Evolutionary conservation across 331 rosid species (phyloP).

Genomic region (Malus hybrid): DNA sequence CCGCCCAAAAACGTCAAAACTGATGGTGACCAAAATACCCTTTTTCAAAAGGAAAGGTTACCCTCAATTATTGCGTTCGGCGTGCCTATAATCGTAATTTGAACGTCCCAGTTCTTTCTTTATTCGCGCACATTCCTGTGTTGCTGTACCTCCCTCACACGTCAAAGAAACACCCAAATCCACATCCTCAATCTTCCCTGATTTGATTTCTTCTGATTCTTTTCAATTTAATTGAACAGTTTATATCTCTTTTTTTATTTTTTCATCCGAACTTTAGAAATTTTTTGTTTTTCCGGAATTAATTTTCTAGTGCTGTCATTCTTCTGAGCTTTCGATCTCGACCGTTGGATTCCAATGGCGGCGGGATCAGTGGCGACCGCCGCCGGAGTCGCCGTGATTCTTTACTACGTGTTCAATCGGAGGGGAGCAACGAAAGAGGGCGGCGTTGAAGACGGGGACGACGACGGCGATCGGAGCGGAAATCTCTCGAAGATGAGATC

Average conservation of each 20-base stretch:
- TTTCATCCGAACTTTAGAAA: not conserved
- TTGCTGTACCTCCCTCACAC: not conserved
- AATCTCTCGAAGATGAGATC: constrained; percentile 53
- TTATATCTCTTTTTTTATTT: not conserved
- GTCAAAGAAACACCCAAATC: not conserved
- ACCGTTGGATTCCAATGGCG: constrained; percentile 48
- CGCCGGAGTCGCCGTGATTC: constrained; percentile 77
- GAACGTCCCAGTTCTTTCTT: not conserved
- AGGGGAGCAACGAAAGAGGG: constrained; percentile 31
- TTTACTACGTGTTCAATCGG: constrained; percentile 59
- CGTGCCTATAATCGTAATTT: not conserved
- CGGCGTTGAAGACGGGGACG: not conserved
- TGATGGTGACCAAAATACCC: not conserved
- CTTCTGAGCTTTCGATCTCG: not conserved
- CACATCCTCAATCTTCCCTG: not conserved
- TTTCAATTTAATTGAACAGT: not conserved
- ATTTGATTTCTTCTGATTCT: not conserved
- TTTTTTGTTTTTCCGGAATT: not conserved
- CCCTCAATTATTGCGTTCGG: not conserved
- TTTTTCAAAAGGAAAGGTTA: not conserved
- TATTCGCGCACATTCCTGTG: not conserved
- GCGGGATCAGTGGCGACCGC: constrained; percentile 92
- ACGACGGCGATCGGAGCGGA: constrained; percentile 38
- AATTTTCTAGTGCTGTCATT: not conserved
- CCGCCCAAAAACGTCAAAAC: not conserved